Conservation (phyloP, 148 eudicot species). For the Pharnaceum exiguum region DNA sequence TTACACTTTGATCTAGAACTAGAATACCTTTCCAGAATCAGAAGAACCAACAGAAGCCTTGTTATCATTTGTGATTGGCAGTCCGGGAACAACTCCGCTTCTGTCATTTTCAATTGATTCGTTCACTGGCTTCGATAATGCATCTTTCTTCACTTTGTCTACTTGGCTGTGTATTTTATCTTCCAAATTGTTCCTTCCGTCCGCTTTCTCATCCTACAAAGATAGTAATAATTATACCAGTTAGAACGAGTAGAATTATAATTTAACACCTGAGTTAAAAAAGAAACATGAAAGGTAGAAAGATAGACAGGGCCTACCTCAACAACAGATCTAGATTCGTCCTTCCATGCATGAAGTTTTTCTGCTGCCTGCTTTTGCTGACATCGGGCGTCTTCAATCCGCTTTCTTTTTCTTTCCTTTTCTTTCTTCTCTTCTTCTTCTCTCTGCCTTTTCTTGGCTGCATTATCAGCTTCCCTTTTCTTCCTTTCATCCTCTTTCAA, state of each 20-base stretch:
- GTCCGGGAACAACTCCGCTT: conserved; percentile 14
- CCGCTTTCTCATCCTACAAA: conserved; percentile 37
- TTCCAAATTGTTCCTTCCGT: conserved; percentile 24
- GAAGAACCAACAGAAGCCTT: conserved; percentile 26
- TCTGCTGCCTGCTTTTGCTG: conserved; percentile 52
- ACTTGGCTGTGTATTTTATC: conserved; percentile 21
- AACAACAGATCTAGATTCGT: conserved; percentile 30
- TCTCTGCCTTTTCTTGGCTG: conserved; percentile 72
- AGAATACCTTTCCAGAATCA: conserved; percentile 37
- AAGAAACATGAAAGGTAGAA: background rate
- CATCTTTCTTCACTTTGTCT: conserved; percentile 23
- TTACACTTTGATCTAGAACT: background rate
- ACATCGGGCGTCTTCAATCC: conserved; percentile 55
- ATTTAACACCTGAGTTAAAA: background rate
- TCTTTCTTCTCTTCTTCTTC: conserved; percentile 83
- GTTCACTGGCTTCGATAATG: conserved; percentile 22
- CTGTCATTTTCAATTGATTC: conserved; percentile 21
- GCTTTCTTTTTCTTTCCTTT: conserved; percentile 67
- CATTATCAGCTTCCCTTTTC: conserved; percentile 66
- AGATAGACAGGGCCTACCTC: conserved; percentile 21
- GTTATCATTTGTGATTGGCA: conserved; percentile 19
- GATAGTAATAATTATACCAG: conserved; percentile 17
- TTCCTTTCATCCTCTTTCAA: conserved; percentile 60
- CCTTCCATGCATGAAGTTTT: conserved; percentile 41
- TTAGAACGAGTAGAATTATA: conserved; percentile 5